Conservation (phyloP, 2,329 filamentous ascomycete genomes). For the Verticillium alfalfae region DNA sequence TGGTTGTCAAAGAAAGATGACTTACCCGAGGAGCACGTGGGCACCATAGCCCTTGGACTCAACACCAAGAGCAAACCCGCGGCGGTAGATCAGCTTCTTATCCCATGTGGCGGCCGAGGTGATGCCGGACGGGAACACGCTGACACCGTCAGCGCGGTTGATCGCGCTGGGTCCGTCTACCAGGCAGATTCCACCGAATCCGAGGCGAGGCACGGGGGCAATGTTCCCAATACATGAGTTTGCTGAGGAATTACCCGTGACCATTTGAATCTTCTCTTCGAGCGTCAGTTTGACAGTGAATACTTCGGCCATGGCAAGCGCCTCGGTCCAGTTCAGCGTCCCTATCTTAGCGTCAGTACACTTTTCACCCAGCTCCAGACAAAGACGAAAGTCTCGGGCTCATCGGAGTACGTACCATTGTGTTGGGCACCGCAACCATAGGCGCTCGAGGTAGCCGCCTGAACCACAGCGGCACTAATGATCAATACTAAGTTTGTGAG, state of each 20-base stretch:
- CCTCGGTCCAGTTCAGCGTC: not conserved
- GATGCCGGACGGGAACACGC: slow-evolving; percentile 63
- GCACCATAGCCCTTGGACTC: slow-evolving; percentile 40
- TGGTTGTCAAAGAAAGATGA: too few species aligned
- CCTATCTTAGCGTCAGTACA: not conserved
- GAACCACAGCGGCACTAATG: too few species aligned
- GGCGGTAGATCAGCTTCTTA: slow-evolving; percentile 41
- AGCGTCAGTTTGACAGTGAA: not conserved
- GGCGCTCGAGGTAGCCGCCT: too few species aligned
- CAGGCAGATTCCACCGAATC: not conserved
- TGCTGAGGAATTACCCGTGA: not conserved
- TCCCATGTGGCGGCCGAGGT: slow-evolving; percentile 70
- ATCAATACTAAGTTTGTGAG: too few species aligned
- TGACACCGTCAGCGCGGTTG: not conserved
- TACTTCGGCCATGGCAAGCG: not conserved
- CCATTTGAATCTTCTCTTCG: not conserved
- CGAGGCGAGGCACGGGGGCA: not conserved
- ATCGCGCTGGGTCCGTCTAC: not conserved
- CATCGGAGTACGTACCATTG: not conserved
- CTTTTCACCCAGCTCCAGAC: too few species aligned
- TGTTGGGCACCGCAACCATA: not conserved
- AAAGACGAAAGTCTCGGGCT: too few species aligned
- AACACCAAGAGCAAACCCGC: slow-evolving; percentile 46
- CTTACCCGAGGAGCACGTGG: too few species aligned
- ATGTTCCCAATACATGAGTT: not conserved